Evolutionary conservation across 352 stramenopile genomes (phyloP).

Genomic region (Aphanomyces astaci): DNA sequence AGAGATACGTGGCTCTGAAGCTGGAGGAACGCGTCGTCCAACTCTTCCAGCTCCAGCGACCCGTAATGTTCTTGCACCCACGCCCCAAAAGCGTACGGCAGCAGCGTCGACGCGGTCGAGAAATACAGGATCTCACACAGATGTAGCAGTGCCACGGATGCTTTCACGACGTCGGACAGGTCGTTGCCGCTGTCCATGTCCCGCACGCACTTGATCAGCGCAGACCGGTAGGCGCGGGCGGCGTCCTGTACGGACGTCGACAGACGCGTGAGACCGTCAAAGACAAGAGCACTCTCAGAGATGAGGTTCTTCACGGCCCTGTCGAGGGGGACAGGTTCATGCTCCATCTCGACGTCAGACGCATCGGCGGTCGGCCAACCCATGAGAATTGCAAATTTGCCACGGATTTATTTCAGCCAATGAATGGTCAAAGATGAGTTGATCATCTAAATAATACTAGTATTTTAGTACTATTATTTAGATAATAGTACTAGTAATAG

Average conservation of each 20-base stretch:
- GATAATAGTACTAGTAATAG: not conserved
- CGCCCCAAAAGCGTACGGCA: slow-evolving; percentile 59
- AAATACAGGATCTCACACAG: slow-evolving; percentile 71
- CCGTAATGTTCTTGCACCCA: slow-evolving; percentile 78
- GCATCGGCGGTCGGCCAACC: not conserved
- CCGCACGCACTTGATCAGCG: slow-evolving; percentile 2
- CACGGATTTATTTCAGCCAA: slow-evolving; percentile 4
- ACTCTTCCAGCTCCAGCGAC: slow-evolving; percentile 41
- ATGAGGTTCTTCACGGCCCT: slow-evolving; percentile 5
- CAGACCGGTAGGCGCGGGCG: not conserved
- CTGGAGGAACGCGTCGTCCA: slow-evolving; percentile 38
- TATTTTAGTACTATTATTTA: not conserved
- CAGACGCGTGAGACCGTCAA: not conserved
- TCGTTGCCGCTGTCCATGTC: slow-evolving; percentile 30
- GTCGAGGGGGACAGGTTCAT: not conserved
- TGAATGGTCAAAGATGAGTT: not conserved
- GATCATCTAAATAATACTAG: too few relatives aligned
- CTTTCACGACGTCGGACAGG: slow-evolving; percentile 62
- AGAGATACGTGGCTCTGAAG: slow-evolving; percentile 29
- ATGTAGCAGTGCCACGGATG: slow-evolving; percentile 70
- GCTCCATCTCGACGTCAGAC: not conserved
- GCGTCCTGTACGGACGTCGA: not conserved
- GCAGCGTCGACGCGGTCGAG: slow-evolving; percentile 22
- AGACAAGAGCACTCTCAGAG: not conserved
- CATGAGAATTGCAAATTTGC: not conserved